Base-by-base conservation (phyloP, 176 grass and related monocot genomes). In the Zea luxurians region DNA sequence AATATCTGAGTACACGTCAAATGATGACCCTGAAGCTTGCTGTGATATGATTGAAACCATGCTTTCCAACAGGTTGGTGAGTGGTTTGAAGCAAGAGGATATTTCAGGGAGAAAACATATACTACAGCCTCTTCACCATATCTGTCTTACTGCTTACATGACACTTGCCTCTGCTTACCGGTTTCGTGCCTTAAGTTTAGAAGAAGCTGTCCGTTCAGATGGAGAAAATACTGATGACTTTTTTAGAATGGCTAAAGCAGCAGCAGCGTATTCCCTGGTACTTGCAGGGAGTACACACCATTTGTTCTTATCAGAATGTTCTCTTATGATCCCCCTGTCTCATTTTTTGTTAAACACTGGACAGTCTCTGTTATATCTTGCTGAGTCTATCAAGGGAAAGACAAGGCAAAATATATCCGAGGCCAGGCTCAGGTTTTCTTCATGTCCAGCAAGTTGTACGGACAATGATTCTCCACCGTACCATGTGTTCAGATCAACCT, bases 81-180 rank as follows among this genome's bases (percentile, higher is more conserved):
- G 43, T 27, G 65, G 69, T 77, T 76, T 80, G 61, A 61, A 78
- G 52, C 44, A 81, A 55, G 58, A 48, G 61, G 75, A 84, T 61
- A 73, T 75, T 82, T 48, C 78, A 62, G 47, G 15, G 73, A 82
- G 59, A 67, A 74, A 74, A 66, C 61, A 83, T 68, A 83, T 84
- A 85, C 74, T 98, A 21, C 92, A 92, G 20, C 85, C 89, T 18
- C 75, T 90, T 81, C 89, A 94, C 67, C 78, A 88, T 83, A 83
- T 98, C 61, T 90, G 87, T 78, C 49, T 94, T 2, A 85, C 42
- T 78, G 17, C 83, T 59, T 98, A 85, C 67, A 87, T 89, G 77
- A 73, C 80, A 70, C 89, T 98, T 83, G 85, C 95, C 70, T 98
- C 89, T 87, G 85, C 95, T 21, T 94, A 92, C 69, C 80, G 83